phyloP scores from a whole-genome alignment of 495 filamentous ascomycete species.

The Neurospora tetrasperma region DNA sequence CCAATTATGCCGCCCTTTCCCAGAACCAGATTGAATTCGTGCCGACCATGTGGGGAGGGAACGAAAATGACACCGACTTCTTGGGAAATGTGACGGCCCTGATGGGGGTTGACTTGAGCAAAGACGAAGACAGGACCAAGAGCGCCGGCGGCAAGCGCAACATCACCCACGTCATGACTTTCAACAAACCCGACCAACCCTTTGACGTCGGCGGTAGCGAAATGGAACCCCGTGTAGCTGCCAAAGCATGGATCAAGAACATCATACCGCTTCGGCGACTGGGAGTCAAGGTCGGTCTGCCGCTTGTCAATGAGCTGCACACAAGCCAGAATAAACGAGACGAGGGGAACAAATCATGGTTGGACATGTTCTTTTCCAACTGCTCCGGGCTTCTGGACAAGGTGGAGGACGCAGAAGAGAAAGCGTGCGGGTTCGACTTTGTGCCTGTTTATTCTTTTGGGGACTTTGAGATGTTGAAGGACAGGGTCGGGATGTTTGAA shows the following conservation, averaged over 20 bases:
- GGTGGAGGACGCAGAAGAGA: neutral
- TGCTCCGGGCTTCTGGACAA: slow-evolving; percentile 19
- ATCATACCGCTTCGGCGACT: slow-evolving; percentile 45
- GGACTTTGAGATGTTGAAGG: slow-evolving; percentile 45
- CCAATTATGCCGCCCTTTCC: slow-evolving; percentile 20
- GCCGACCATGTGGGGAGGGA: slow-evolving; percentile 55
- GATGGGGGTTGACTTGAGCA: slow-evolving; percentile 23
- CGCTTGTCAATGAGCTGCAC: slow-evolving; percentile 39
- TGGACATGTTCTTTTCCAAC: slow-evolving; percentile 43
- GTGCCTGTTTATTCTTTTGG: slow-evolving; percentile 59
- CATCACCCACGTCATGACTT: slow-evolving; percentile 47
- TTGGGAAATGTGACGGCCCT: slow-evolving; percentile 32
- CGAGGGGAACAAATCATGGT: slow-evolving; percentile 27
- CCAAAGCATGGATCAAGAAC: slow-evolving; percentile 44
- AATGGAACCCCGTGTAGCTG: slow-evolving; percentile 40
- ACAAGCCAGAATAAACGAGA: neutral
- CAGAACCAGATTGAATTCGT: slow-evolving; percentile 45
- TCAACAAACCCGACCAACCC: slow-evolving; percentile 55
- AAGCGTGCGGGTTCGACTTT: slow-evolving; percentile 49
- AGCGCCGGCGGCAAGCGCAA: slow-evolving; percentile 14
- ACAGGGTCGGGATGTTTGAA: slow-evolving; percentile 18
- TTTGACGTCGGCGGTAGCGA: slow-evolving; percentile 39
- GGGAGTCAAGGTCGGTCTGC: slow-evolving; percentile 42
- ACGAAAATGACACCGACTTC: slow-evolving; percentile 35
- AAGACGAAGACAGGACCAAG: neutral